These are phyloP conservation scores for Boletus barrowsii DNA, from an alignment of 768 basidiomycete species.

Conservation along the genomic window DNA sequence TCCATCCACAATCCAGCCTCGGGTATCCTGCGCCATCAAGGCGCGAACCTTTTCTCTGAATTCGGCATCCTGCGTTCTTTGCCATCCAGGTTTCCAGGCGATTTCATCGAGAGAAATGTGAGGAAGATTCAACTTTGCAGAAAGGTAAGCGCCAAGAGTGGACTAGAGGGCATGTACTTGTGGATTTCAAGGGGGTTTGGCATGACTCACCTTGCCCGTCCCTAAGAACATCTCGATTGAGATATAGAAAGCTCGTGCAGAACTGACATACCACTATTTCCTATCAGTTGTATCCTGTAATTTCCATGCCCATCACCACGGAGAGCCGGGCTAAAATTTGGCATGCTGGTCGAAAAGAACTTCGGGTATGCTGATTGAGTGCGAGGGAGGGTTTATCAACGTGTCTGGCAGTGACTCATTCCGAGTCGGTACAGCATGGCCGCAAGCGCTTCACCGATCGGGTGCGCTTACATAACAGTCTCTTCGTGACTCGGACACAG, in stretches of 20 bases:
- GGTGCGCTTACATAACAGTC: too few relatives aligned
- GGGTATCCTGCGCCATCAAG: slow-evolving; percentile 28
- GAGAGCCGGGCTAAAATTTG: slow-evolving; percentile 20
- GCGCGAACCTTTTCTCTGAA: slow-evolving; percentile 16
- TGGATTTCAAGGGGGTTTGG: too few relatives aligned
- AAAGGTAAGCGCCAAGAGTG: slow-evolving; percentile 46
- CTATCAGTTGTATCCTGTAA: slow-evolving; percentile 47
- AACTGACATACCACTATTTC: slow-evolving; percentile 47
- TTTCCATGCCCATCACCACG: slow-evolving; percentile 44
- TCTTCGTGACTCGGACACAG: too few relatives aligned
- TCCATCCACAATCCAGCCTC: slow-evolving; percentile 57
- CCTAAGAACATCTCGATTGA: slow-evolving; percentile 22
- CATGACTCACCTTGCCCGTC: slow-evolving; percentile 37
- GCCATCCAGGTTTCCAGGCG: slow-evolving; percentile 52
- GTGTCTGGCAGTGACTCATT: too few relatives aligned
- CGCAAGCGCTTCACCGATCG: too few relatives aligned
- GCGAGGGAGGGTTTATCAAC: too few relatives aligned
- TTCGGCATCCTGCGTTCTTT: slow-evolving; percentile 26
- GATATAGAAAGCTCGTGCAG: not conserved
- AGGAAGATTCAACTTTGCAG: slow-evolving; percentile 42
- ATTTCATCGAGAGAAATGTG: slow-evolving; percentile 46
- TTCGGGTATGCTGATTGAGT: too few relatives aligned
- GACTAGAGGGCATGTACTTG: slow-evolving; percentile 31
- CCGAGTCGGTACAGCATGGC: too few relatives aligned
- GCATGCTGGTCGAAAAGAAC: slow-evolving; percentile 9